These are phyloP conservation scores for Staphylotrichum longicolle DNA, from an alignment of 495 filamentous ascomycete species.

Conservation along the genomic window DNA sequence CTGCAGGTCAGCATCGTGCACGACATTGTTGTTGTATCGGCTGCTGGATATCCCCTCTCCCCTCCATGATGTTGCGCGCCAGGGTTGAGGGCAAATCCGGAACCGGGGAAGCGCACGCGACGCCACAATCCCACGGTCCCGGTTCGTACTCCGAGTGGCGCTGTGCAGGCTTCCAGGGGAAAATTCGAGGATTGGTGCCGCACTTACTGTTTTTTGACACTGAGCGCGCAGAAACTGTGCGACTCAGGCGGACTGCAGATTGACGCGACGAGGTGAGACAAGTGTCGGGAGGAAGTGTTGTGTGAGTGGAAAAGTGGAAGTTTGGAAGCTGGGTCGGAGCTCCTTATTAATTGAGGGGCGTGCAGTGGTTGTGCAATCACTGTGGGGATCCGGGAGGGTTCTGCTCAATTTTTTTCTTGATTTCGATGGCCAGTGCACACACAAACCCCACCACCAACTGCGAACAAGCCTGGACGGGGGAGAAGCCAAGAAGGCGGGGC, in stretches of 20 bases:
- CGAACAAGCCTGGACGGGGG: background rate
- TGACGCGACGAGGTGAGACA: slow-evolving; percentile 7
- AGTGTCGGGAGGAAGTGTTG: slow-evolving; percentile 7
- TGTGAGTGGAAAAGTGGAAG: slow-evolving; percentile 15
- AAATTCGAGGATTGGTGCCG: background rate
- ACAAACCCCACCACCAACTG: slow-evolving; percentile 24
- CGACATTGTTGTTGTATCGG: background rate
- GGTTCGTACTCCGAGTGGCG: slow-evolving; percentile 14
- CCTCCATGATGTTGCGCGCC: background rate
- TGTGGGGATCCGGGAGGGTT: slow-evolving; percentile 30
- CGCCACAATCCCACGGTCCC: slow-evolving; percentile 1
- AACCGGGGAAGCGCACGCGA: slow-evolving; percentile 1
- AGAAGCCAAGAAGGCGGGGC: slow-evolving; percentile 8
- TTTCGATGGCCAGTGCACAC: slow-evolving; percentile 24
- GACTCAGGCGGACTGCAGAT: background rate
- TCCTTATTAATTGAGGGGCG: slow-evolving; percentile 32
- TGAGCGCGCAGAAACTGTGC: background rate
- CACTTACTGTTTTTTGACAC: slow-evolving; percentile 11
- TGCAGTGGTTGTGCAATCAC: slow-evolving; percentile 22
- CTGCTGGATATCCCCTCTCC: background rate
- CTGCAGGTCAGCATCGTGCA: slow-evolving; percentile 11
- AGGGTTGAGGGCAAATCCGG: background rate
- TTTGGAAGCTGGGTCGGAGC: slow-evolving; percentile 23
- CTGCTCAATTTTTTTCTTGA: slow-evolving; percentile 26
- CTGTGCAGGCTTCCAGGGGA: background rate